phyloP scores from a whole-genome alignment of 192 early-diverging fungal species.

The Gigaspora rosea region DNA sequence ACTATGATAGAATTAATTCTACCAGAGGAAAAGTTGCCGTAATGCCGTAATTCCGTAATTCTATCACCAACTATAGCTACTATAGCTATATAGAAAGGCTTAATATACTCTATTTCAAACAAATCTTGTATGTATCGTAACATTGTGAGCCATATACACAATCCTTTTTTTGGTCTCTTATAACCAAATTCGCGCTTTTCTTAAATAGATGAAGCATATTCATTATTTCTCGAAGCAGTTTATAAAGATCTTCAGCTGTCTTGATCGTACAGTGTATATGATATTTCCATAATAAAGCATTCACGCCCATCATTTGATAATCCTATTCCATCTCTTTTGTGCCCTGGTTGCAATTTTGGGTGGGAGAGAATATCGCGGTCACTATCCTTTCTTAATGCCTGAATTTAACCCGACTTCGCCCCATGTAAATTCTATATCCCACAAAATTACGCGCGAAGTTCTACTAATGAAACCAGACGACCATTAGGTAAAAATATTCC shows the following conservation, averaged over 20 bases:
- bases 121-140: slow-evolving; percentile 1
- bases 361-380: background rate
- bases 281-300: slow-evolving; percentile 11
- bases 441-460: no score
- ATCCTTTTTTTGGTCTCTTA: slow-evolving; percentile 16
- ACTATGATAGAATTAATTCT: no score
- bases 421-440: slow-evolving; percentile 6
- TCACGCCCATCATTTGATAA: slow-evolving; percentile 14
- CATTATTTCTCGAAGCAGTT: slow-evolving; percentile 20
- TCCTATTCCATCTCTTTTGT: slow-evolving; percentile 7
- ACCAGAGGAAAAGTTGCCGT: no score
- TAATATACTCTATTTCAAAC: slow-evolving; percentile 16
- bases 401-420: slow-evolving; percentile 12
- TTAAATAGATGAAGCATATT: slow-evolving; percentile 4
- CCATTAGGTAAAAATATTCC: no score
- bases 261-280: slow-evolving; percentile 3
- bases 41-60: no score
- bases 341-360: slow-evolving; percentile 3
- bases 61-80: background rate
- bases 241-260: slow-evolving; percentile 22
- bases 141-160: slow-evolving; percentile 12
- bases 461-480: no score
- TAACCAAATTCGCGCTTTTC: slow-evolving; percentile 3
- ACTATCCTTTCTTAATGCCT: background rate
- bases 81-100: slow-evolving; percentile 1